These are phyloP conservation scores for Rhizoclosmatium sp. DNA, from an alignment of 192 early-diverging fungal species.

Conservation along the genomic window DNA sequence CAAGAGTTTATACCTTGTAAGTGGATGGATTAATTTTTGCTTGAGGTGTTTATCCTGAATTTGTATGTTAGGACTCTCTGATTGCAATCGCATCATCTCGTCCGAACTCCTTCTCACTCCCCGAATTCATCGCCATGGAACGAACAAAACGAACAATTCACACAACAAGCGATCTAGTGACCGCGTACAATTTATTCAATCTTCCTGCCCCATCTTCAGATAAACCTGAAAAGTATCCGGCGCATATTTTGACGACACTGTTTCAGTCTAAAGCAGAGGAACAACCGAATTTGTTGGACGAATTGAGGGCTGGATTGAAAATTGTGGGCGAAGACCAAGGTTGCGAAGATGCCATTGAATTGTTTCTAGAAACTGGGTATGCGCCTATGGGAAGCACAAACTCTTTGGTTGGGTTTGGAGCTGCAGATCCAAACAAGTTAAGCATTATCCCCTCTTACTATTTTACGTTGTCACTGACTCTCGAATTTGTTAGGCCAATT, in stretches of 20 bases:
- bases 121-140: conserved; percentile 31
- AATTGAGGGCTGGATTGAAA: conserved; percentile 6
- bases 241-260: conserved; percentile 1
- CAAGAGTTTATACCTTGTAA: conserved; percentile 20
- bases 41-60: neutral
- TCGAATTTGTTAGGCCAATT: conserved; percentile 16
- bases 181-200: conserved; percentile 20
- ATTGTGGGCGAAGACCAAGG: conserved; percentile 19
- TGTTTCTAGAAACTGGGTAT: conserved; percentile 32
- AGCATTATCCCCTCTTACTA: neutral
- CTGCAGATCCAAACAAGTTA: neutral
- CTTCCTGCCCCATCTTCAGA: neutral
- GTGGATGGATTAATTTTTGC: neutral
- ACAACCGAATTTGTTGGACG: conserved; percentile 10
- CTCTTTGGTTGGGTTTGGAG: neutral
- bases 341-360: conserved; percentile 16
- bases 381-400: neutral
- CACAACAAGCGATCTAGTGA: neutral
- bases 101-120: conserved; percentile 3
- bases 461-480: neutral
- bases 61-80: conserved; percentile 21
- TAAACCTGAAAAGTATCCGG: neutral
- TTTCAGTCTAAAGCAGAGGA: conserved; percentile 11
- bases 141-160: conserved; percentile 11
- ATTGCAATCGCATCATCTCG: conserved; percentile 21